A percentile compares a stretch with the other conserved stretches of the same genome.
Evolutionary conservation across 257 asterid genomes (phyloP).

Genomic region (Capsicum rhomboideum): DNA sequence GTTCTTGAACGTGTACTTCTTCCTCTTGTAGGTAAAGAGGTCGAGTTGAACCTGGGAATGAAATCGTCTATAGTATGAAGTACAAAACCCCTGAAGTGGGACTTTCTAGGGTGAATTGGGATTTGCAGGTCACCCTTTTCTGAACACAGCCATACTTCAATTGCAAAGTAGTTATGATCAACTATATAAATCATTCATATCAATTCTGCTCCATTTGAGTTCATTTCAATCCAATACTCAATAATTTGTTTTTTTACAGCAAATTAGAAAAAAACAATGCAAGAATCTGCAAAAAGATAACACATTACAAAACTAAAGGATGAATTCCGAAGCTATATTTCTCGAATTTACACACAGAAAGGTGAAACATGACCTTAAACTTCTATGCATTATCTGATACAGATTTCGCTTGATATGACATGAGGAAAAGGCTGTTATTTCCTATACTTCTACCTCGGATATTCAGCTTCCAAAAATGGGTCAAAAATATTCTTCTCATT

Average conservation of each 20-base stretch:
- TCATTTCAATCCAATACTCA: neutral
- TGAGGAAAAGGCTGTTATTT: conserved; percentile 8
- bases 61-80: too few relatives aligned
- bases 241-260: neutral
- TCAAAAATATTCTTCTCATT: neutral
- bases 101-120: too few relatives aligned
- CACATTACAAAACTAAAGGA: neutral
- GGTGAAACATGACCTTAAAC: conserved; percentile 12
- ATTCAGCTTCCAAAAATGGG: conserved; percentile 25
- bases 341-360: conserved; percentile 15
- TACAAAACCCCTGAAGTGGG: too few relatives aligned
- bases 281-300: neutral
- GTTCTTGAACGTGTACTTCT: too few relatives aligned
- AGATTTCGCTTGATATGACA: conserved; percentile 5
- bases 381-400: conserved; percentile 5
- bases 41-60: too few relatives aligned
- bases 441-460: conserved; percentile 12
- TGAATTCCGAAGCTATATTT: conserved; percentile 5
- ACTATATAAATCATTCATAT: too few relatives aligned
- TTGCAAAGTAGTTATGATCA: too few relatives aligned
- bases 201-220: neutral
- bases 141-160: too few relatives aligned
- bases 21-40: too few relatives aligned
- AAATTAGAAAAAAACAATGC: neutral
- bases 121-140: too few relatives aligned